Evolutionary conservation across 441 rosid genomes (phyloP).

Genomic region (Jatropha podagrica): DNA sequence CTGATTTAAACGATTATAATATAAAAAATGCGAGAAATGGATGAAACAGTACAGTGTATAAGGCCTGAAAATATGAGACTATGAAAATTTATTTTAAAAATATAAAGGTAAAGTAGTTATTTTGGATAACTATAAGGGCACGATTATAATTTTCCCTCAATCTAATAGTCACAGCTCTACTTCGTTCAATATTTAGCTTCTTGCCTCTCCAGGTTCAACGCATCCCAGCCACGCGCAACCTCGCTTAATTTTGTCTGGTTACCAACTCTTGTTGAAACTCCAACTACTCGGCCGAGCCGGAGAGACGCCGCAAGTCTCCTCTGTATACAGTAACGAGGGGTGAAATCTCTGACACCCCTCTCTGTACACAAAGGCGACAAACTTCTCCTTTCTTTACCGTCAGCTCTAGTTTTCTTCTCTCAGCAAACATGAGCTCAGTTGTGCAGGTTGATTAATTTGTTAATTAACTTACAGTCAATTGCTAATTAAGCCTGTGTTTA

Average conservation of each 20-base stretch:
- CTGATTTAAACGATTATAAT: no score
- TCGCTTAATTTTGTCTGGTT: not conserved
- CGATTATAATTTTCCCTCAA: no score
- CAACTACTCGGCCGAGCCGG: not conserved
- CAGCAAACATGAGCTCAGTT: slow-evolving; percentile 48
- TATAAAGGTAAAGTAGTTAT: no score
- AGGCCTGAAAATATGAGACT: no score
- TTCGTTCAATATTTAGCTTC: no score
- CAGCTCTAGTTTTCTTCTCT: slow-evolving; percentile 2
- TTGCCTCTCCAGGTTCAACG: no score
- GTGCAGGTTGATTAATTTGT: slow-evolving; percentile 47
- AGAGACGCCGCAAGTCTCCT: not conserved
- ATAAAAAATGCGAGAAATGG: no score
- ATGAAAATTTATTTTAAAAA: no score
- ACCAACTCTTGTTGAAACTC: not conserved
- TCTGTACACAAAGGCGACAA: not conserved
- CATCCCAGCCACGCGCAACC: not conserved
- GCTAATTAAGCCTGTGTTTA: not conserved
- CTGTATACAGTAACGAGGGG: not conserved
- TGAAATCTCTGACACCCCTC: not conserved
- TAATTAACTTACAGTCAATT: not conserved
- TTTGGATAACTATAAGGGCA: no score
- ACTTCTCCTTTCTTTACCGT: not conserved
- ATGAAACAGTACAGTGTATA: no score
- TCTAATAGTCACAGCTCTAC: no score